Percentiles rank a stretch among this genome's conserved stretches.
phyloP scores from a whole-genome alignment of 768 basidiomycete genomes.

The Calocybe gangraenosa region DNA sequence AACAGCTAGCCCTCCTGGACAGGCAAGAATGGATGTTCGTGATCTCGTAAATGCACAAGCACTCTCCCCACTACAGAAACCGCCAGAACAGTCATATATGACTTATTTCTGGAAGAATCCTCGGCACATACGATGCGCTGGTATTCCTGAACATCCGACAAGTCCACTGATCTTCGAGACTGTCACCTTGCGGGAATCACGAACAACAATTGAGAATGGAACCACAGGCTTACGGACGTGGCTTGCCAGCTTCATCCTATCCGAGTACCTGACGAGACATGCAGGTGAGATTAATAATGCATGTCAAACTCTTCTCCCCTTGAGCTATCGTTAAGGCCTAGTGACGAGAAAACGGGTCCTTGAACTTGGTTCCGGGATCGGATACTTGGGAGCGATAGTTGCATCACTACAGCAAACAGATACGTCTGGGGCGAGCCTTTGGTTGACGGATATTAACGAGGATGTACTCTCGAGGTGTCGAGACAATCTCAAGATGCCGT shows the following conservation, averaged over 20 bases:
- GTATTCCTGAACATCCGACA: background rate
- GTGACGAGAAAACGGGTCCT: conserved; percentile 46
- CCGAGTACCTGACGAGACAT: conserved; percentile 54
- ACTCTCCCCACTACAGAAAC: conserved; percentile 23
- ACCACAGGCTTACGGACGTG: conserved; percentile 82
- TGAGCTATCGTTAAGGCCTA: conserved; percentile 36
- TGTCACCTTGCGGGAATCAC: conserved; percentile 68
- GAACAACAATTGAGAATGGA: conserved; percentile 67
- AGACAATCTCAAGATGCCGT: conserved; percentile 55
- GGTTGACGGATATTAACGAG: conserved; percentile 64
- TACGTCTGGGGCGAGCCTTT: conserved; percentile 22
- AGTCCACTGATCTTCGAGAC: conserved; percentile 27
- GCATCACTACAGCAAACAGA: conserved; percentile 48
- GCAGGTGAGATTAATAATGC: conserved; percentile 37
- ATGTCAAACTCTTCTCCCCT: background rate
- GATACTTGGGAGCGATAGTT: conserved; percentile 67
- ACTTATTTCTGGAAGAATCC: conserved; percentile 58
- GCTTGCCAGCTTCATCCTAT: conserved; percentile 66
- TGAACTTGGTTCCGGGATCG: conserved; percentile 73
- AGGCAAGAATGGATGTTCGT: conserved; percentile 17
- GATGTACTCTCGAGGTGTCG: conserved; percentile 58
- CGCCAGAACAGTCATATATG: conserved; percentile 54
- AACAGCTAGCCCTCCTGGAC: conserved; percentile 17
- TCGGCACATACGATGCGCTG: background rate
- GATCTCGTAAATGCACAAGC: conserved; percentile 23